phyloP scores from a whole-genome alignment of 1,284 basidiomycete species.

The Tetrapyrgos nigripes region DNA sequence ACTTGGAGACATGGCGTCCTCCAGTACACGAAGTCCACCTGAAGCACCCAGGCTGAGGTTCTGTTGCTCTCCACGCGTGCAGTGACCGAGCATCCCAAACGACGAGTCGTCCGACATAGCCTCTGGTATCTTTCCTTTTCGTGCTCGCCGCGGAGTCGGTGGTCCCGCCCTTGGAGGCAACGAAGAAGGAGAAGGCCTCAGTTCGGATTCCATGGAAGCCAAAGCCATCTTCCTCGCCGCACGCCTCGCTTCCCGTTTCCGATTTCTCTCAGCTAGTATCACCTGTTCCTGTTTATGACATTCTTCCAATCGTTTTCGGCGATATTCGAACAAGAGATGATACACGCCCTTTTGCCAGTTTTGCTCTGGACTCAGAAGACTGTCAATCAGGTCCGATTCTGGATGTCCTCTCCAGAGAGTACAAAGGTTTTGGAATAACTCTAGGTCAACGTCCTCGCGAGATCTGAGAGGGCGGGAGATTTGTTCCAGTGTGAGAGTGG shows the following conservation, averaged over 20 bases:
- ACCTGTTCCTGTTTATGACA: constrained; percentile 66
- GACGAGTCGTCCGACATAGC: constrained; percentile 26
- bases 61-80: too few species aligned
- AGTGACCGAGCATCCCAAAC: not conserved
- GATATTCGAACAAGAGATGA: constrained; percentile 83
- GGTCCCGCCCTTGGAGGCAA: constrained; percentile 62
- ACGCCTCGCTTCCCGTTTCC: constrained; percentile 19
- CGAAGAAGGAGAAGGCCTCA: constrained; percentile 38
- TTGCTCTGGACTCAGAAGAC: constrained; percentile 66
- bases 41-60: too few species aligned
- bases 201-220: constrained; percentile 21
- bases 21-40: not conserved
- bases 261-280: constrained; percentile 13
- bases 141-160: constrained; percentile 63
- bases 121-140: constrained; percentile 22
- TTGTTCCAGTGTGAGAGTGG: constrained; percentile 70
- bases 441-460: constrained; percentile 78
- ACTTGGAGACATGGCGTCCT: constrained; percentile 17
- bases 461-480: constrained; percentile 72
- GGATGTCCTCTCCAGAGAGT: constrained; percentile 87
- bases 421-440: constrained; percentile 90
- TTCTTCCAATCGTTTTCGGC: constrained; percentile 71
- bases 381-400: constrained; percentile 75
- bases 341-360: constrained; percentile 97
- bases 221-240: constrained; percentile 21